Evolutionary conservation across 148 eudicot species (phyloP), one percentile per base, ranked within the genome.

Genomic region (Euryodendron excelsum): DNA sequence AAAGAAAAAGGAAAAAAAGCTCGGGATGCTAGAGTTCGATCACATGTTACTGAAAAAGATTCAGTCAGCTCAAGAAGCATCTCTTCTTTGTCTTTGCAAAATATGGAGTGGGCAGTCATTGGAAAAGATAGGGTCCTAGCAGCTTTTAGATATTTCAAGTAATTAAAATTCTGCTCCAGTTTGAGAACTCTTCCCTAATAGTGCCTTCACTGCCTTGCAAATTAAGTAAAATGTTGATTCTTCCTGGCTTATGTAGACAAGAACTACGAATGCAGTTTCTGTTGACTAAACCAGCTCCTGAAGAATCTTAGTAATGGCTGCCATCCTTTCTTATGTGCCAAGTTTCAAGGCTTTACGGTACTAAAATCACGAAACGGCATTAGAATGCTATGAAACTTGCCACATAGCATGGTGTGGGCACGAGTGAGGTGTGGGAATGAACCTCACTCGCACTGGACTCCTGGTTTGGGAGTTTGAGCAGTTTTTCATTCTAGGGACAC

Each of bases 131-230:
- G 34, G 27, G 65, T 28, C 18, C 0, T 28, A 28, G 34, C 27
- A 61, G 12, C 33, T 34, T 61, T n/a, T n/a, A n/a, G 28, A 34
- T 34, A 6, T 61, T 6, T 28, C 65, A 25, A 25, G 34, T 30
- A 13, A 25, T 60, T 28, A 62, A 62, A 62, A 62, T 62, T 34
- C 37, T 61, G 65, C 33, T 61, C 65, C 33, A 28, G 64, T 27
- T 60, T 60, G 33, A 25, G 64, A 27, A 60, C 64, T 60, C 64
- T 62, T 62, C 66, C 66, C 28, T 61, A 27, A 61, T 27, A 61
- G 13, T 27, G 33, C 28, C 3, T 11, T 61, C 7, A 33, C n/a
- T 0, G 33, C 11, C 64, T 58, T 60, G 65, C 34, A 31, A 28
- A 12, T 30, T 14, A 15, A 21, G 30, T n/a, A 21, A 30, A 62